A percentile compares a stretch with the other conserved stretches of the same genome.
Evolutionary conservation across 768 basidiomycete species (phyloP).

Genomic region (Boletus patriciae): DNA sequence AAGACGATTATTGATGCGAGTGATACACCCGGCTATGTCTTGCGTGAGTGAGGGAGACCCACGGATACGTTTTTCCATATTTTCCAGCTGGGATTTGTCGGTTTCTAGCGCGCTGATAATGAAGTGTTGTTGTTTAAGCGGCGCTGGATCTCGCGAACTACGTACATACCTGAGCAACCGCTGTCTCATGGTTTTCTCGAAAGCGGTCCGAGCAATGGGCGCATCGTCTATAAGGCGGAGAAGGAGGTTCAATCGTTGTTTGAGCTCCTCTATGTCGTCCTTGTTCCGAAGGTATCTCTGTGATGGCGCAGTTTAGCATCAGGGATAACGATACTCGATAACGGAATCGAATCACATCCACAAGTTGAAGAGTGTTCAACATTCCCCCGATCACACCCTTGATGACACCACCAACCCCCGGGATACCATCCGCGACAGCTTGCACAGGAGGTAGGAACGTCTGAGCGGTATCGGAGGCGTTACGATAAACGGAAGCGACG

Average conservation of each 20-base stretch:
- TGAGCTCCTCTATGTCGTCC: background rate
- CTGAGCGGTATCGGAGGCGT: background rate
- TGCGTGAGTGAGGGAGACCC: background rate
- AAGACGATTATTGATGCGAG: background rate
- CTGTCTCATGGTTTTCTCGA: background rate
- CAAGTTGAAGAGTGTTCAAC: background rate
- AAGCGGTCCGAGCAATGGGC: background rate
- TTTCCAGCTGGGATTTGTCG: background rate
- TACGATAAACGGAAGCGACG: background rate
- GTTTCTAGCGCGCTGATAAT: background rate
- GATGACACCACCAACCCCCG: background rate
- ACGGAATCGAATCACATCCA: background rate
- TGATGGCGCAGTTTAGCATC: background rate
- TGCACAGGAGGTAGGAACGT: conserved; percentile 2
- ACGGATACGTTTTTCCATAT: background rate
- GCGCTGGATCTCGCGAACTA: too few species aligned
- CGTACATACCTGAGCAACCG: conserved; percentile 1
- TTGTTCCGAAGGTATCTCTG: conserved; percentile 9
- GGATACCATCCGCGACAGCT: background rate
- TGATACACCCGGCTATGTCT: background rate
- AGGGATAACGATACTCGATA: background rate
- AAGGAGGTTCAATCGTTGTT: background rate
- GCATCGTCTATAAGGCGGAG: background rate
- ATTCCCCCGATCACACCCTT: background rate
- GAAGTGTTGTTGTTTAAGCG: background rate